These are phyloP conservation scores for Annona squamosa DNA, from an alignment of 164 flowering plant genomes.

Conservation along the genomic window DNA sequence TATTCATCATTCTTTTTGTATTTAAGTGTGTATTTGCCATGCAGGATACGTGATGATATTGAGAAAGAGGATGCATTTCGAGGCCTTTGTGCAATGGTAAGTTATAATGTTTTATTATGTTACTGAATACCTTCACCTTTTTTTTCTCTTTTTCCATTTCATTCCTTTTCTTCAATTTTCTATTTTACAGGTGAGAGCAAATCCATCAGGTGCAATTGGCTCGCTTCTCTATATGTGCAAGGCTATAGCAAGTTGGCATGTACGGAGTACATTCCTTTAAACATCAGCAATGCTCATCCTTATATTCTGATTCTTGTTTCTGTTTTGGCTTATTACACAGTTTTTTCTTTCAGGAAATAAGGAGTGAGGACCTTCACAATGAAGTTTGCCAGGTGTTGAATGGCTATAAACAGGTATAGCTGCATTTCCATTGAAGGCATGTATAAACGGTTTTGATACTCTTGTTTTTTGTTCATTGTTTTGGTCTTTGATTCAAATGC, in stretches of 20 bases:
- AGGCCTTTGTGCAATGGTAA: constrained; percentile 96
- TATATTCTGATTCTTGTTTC: constrained; percentile 2
- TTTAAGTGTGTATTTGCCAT: constrained; percentile 4
- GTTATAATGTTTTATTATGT: neutral
- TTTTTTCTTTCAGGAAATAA: constrained; percentile 61
- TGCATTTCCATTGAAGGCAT: neutral
- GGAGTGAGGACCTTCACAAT: constrained; percentile 81
- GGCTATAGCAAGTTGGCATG: constrained; percentile 99
- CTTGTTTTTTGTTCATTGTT: neutral
- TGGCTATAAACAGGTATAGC: constrained; percentile 87
- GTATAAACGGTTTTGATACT: neutral
- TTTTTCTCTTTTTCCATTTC: neutral
- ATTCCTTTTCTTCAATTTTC: neutral
- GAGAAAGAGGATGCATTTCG: constrained; percentile 98
- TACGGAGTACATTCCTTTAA: constrained; percentile 27
- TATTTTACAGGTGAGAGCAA: constrained; percentile 65
- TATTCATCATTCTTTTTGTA: neutral
- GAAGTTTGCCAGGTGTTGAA: constrained; percentile 89
- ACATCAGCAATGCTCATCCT: neutral
- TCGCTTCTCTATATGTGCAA: constrained; percentile 80
- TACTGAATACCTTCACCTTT: neutral
- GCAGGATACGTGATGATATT: constrained; percentile 96
- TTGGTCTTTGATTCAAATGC: neutral
- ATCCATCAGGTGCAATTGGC: constrained; percentile 85
- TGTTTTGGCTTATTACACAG: neutral